These are phyloP conservation scores for Venturia nashicola DNA, from an alignment of 2,329 filamentous ascomycete genomes.

Conservation along the genomic window DNA sequence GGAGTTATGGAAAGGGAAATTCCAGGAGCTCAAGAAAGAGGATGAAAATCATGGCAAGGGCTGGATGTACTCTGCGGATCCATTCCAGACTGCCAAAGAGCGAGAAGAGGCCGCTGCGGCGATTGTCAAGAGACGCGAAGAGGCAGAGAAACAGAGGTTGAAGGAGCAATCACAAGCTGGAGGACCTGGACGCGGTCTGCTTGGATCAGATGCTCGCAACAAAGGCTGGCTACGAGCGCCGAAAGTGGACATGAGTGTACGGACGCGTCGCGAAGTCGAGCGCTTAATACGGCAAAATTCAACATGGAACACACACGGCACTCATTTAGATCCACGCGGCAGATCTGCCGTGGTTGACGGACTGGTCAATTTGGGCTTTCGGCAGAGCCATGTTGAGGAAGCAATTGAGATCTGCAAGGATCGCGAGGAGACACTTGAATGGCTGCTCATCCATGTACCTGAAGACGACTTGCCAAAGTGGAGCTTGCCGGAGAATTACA, in stretches of 20 bases:
- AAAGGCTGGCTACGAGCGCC: slow-evolving; percentile 75
- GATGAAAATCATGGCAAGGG: slow-evolving; percentile 65
- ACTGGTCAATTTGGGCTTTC: slow-evolving; percentile 68
- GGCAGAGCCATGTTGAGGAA: slow-evolving; percentile 80
- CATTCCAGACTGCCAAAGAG: slow-evolving; percentile 71
- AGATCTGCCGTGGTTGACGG: slow-evolving; percentile 56
- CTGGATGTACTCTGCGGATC: slow-evolving; percentile 94
- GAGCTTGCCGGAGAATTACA: slow-evolving; percentile 85
- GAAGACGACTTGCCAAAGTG: slow-evolving; percentile 92
- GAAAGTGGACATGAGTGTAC: slow-evolving; percentile 85
- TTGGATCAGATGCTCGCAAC: slow-evolving; percentile 27
- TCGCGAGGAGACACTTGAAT: slow-evolving; percentile 83
- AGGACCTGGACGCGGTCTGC: slow-evolving; percentile 20
- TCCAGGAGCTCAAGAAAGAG: slow-evolving; percentile 66
- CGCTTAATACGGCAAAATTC: slow-evolving; percentile 63
- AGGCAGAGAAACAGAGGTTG: slow-evolving; percentile 45
- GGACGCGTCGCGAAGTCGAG: slow-evolving; percentile 69
- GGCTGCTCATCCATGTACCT: slow-evolving; percentile 91
- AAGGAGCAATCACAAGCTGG: slow-evolving; percentile 29
- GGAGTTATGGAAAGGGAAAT: slow-evolving; percentile 80
- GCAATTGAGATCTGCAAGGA: slow-evolving; percentile 81
- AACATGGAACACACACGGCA: slow-evolving; percentile 74
- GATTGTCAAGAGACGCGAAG: slow-evolving; percentile 67
- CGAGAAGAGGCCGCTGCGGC: slow-evolving; percentile 64
- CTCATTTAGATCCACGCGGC: slow-evolving; percentile 48